Evolutionary conservation across 768 basidiomycete genomes (phyloP), one percentile per base, ranked within the genome.

Genomic region (Leccinum ochraceum): DNA sequence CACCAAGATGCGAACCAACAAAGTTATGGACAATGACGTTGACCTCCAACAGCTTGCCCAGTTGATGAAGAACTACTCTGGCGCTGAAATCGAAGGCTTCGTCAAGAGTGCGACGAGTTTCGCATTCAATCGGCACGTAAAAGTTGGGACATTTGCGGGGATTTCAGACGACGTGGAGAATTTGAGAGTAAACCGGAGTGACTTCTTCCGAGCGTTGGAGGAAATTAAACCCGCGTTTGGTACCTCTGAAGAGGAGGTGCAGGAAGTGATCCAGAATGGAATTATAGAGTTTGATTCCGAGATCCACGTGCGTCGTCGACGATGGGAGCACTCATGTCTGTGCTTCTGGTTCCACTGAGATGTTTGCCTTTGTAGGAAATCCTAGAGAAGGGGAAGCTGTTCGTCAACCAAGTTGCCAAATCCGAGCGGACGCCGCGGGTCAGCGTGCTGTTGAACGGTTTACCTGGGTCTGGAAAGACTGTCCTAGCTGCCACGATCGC

Each of bases 21-120:
- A 87, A 14, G 89, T 98, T 48, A 92, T 99, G 90, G 94, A 91
- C 57, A 51, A 64, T 17, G 91, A 94, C 62, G 94, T 99, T 44
- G 84, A 95, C 74, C 75, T 99, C 6, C 67, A 69, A 4, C 94
- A 98, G 71, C 84, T 99, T 42, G 92, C 96, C 0, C 73, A 79
- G 6, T 61, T 83, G 49, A 98, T 95, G 57, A 99, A 98, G 81
- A 99, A 99, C 78, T 99, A 98, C 72, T 93, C 91, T 8, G 97
- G 97, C 58, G 97, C 97, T 1, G 97, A 99, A 76, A 93, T 99
- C 61, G 86, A 86, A 57, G 97, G 97, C 67, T 78, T 99, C 50
- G 90, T 98, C 75, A 98, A 98, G 83, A 97, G 94, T 70, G 97
- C 97, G 34, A 95, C 96, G 1, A 94, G 90, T 86, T 99, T 96